Evolutionary conservation across 2,329 filamentous ascomycete species (phyloP).

Genomic region (Lasiodiplodia citricola): DNA sequence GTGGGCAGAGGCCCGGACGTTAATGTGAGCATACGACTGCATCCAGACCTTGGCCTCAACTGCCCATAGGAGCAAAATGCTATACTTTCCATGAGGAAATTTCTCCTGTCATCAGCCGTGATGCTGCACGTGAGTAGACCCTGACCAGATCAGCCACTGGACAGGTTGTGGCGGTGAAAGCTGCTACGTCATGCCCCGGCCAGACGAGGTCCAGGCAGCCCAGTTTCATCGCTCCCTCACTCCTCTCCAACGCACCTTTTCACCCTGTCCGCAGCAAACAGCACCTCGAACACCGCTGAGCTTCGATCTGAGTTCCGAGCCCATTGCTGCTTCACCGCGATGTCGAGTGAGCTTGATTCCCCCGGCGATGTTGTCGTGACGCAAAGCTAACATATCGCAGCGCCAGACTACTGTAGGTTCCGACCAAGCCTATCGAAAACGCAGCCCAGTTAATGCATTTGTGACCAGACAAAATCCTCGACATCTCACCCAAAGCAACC

Average conservation of each 20-base stretch:
- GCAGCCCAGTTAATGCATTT: conserved; percentile 29
- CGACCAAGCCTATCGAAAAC: background rate
- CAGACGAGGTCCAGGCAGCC: conserved; percentile 9
- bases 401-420: conserved; percentile 39
- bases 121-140: background rate
- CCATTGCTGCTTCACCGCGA: conserved; percentile 10
- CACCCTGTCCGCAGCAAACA: background rate
- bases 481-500: conserved; percentile 73
- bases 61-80: background rate
- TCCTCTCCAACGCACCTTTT: background rate
- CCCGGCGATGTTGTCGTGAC: background rate
- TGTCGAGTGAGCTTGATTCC: conserved; percentile 28
- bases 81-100: too few relatives aligned
- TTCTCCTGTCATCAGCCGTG: background rate
- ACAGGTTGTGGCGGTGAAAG: conserved; percentile 4
- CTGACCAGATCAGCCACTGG: conserved; percentile 7
- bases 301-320: background rate
- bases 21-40: background rate
- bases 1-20: background rate
- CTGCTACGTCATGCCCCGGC: conserved; percentile 4
- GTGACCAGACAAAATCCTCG: conserved; percentile 73
- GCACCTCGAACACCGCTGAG: background rate
- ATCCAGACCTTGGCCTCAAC: background rate
- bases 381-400: conserved; percentile 30
- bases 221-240: conserved; percentile 7